Conservation (phyloP, 495 filamentous ascomycete species). For the Pyrenula aspistea region DNA sequence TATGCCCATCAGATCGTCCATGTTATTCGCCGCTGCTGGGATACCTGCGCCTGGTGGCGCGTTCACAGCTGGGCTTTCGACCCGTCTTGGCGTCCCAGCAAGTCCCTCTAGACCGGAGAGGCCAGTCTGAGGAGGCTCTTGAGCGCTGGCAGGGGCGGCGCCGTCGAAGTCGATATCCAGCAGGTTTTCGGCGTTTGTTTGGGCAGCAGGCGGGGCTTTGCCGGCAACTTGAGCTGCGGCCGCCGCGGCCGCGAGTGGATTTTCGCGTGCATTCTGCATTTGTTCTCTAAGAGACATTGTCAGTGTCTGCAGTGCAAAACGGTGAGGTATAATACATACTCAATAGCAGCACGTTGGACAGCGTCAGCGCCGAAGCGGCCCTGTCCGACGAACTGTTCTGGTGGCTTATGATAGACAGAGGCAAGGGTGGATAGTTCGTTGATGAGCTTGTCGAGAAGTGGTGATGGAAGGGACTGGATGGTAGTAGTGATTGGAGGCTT, state of each 20-base stretch:
- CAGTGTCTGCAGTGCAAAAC: slow-evolving; percentile 7
- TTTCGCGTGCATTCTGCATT: slow-evolving; percentile 80
- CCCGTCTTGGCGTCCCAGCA: slow-evolving; percentile 69
- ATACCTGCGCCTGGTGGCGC: slow-evolving; percentile 18
- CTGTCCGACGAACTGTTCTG: slow-evolving; percentile 90
- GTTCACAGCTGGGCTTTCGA: slow-evolving; percentile 45
- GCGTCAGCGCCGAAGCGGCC: slow-evolving; percentile 89
- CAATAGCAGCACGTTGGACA: slow-evolving; percentile 90
- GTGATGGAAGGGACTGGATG: slow-evolving; percentile 72
- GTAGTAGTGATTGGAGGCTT: slow-evolving; percentile 92
- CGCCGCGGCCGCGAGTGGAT: slow-evolving; percentile 79
- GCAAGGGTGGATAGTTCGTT: slow-evolving; percentile 89
- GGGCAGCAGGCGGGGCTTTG: slow-evolving; percentile 30
- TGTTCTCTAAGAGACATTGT: slow-evolving; percentile 45
- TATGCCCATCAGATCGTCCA: slow-evolving; percentile 86
- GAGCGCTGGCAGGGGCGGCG: slow-evolving; percentile 75
- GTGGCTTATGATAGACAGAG: slow-evolving; percentile 98
- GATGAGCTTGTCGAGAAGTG: slow-evolving; percentile 76
- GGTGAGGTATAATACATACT: slow-evolving; percentile 30
- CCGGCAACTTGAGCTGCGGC: slow-evolving; percentile 57
- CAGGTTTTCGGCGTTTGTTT: slow-evolving; percentile 84
- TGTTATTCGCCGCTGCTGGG: slow-evolving; percentile 39
- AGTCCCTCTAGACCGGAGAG: slow-evolving; percentile 60
- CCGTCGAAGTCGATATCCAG: slow-evolving; percentile 98
- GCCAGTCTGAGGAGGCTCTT: slow-evolving; percentile 51